Conservation (phyloP, 1,284 basidiomycete species). For the Cutaneotrichosporon sp. region DNA sequence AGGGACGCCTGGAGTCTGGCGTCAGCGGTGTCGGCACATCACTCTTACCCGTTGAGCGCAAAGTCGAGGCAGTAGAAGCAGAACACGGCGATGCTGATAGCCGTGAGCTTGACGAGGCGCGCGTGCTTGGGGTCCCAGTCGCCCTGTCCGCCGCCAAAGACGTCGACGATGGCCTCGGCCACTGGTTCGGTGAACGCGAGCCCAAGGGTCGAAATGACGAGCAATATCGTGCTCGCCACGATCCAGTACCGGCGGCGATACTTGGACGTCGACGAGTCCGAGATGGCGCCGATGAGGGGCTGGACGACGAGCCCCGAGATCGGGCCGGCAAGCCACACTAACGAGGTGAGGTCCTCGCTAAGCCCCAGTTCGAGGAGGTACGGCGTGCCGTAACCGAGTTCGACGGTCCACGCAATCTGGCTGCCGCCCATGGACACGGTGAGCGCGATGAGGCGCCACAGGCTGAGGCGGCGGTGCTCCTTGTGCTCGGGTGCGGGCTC, state of each 20-base stretch:
- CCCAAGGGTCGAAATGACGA: conserved; percentile 56
- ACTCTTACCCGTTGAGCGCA: conserved; percentile 70
- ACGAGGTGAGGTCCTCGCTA: conserved; percentile 83
- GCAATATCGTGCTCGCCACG: conserved; percentile 72
- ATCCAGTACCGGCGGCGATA: conserved; percentile 92
- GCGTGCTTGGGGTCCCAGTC: conserved; percentile 84
- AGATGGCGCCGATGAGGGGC: conserved; percentile 92
- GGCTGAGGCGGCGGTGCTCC: conserved; percentile 19
- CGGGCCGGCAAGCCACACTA: conserved; percentile 92
- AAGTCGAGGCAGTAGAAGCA: conserved; percentile 95
- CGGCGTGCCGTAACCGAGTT: conserved; percentile 83
- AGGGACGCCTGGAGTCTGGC: conserved; percentile 83
- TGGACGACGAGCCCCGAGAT: conserved; percentile 90
- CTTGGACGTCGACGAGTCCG: conserved; percentile 84
- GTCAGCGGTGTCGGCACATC: not conserved
- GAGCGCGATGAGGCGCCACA: conserved; percentile 54
- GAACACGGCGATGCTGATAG: conserved; percentile 82
- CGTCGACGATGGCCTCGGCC: conserved; percentile 73
- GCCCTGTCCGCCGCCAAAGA: conserved; percentile 73
- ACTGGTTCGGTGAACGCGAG: conserved; percentile 83
- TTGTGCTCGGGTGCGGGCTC: not conserved
- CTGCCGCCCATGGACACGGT: conserved; percentile 68
- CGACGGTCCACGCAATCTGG: conserved; percentile 56
- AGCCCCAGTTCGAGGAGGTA: conserved; percentile 87
- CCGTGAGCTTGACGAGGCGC: conserved; percentile 63